Evolutionary conservation across 2,329 filamentous ascomycete species (phyloP), one percentile per base, ranked within the genome.

Genomic region (Phaeosphaeriaceae sp.): DNA sequence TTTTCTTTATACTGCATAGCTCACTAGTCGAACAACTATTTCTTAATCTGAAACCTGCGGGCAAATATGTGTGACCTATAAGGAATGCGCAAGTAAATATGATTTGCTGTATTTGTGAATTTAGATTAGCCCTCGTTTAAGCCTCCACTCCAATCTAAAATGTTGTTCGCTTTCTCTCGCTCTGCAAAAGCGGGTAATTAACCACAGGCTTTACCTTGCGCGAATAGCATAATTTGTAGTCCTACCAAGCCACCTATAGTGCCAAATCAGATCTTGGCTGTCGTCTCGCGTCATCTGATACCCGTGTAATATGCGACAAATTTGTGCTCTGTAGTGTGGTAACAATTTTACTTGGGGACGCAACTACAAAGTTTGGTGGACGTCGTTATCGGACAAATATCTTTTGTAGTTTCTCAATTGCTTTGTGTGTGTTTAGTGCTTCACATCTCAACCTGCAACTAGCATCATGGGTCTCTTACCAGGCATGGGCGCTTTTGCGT

Each of bases 111-210:
- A 26, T 26, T 11, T 11, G 23, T 6, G 11, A 11, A 7, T 4
- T 26, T 26, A 26, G 7, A 26, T 26, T 26, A 26, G 11, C 11
- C 7, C 11, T 26, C 4, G 23, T 6, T 26, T 26, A 11, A 23
- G 26, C 20, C 21, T 26, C 15, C 8, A 15, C 18, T 21, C 7
- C 20, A n/a, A 20, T n/a, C 26, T 21, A n/a, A 5, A 15, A 15
- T 26, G 20, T n/a, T 39, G 21, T 13, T 20, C 9, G n/a, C 6
- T 13, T 23, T 21, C 4, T 23, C 11, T 13, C 15, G 36, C 13
- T 20, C 16, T 35, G 42, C 41, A 51, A 21, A 42, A 54, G 35
- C 46, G 54, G 54, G 46, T 50, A 52, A 46, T 49, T 42, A 17
- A 21, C 21, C 52, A 37, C 52, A 48, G 9, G 32, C 15, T 12